Conservation (phyloP, 441 rosid genomes). For the Corymbia calophylla region DNA sequence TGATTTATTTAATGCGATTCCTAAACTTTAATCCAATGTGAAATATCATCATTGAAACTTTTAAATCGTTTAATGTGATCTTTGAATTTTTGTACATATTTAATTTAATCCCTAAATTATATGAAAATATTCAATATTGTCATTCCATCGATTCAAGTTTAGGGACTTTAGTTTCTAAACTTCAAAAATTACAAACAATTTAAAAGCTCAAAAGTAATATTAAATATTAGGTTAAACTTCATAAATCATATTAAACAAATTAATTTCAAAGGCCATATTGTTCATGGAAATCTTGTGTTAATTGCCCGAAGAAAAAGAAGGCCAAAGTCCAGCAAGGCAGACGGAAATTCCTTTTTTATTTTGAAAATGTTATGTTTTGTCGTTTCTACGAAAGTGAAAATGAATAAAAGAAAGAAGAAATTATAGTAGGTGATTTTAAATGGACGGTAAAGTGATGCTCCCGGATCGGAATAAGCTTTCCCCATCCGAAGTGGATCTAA, state of each 20-base stretch:
- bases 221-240: no score
- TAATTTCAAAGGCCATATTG: background rate
- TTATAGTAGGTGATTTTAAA: background rate
- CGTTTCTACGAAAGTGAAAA: background rate
- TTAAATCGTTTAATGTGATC: no score
- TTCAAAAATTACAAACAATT: accelerated
- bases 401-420: background rate
- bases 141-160: background rate
- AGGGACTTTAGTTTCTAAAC: accelerated
- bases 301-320: background rate
- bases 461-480: background rate
- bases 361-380: background rate
- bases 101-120: accelerated
- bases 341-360: background rate
- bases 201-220: no score
- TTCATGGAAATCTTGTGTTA: background rate
- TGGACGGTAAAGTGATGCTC: background rate
- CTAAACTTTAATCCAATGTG: no score
- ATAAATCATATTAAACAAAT: no score
- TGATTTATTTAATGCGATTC: accelerated
- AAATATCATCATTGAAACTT: accelerated
- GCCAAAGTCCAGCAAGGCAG: background rate
- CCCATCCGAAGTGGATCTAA: background rate
- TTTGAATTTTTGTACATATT: accelerated
- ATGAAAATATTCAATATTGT: accelerated